Base-by-base conservation (phyloP, 495 filamentous ascomycete genomes). In the Neurospora discreta region DNA sequence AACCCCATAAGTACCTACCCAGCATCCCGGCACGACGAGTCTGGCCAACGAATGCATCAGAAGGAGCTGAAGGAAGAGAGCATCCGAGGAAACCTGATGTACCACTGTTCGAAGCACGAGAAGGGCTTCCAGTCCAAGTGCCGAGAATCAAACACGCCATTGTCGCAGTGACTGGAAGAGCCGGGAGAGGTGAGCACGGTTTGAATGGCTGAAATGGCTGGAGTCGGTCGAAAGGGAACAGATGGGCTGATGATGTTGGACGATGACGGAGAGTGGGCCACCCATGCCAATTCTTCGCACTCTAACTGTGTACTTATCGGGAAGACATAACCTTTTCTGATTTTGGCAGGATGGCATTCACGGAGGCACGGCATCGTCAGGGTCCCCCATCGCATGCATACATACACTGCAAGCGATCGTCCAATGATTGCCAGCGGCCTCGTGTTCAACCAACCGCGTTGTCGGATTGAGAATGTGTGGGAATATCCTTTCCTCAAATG, bases 231-330 rank as follows among this genome's bases (percentile, higher is more conserved):
- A 65, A 33, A 26, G 52, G 52, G 52, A 73, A 70, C 65, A 69
- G 38, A 72, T 75, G 74, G 74, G 73, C 74, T 75, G 74, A 75
- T 75, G 74, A 75, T 75, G 68, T 71, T 42, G 52, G 46, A 68
- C 46, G 65, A 58, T 69, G 70, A 73, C 69, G 72, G 68, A 40
- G 52, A 26, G 52, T 33, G 26, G 52, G 52, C 18, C 52, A 33
- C 23, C 52, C 26, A 65, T 65, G 26, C 52, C 15, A 9, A 9
- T 65, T 33, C 26, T 65, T 65, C 26, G 52, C 52, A 4, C 33
- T 8, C 1, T 39, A 39, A 39, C 39, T 26, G 26, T 36, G 33
- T 36, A 36, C 30, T 33, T 3, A 30, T 16, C 11, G 23, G 52
- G 52, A 36, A 30, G 52, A 60, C 52, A 30, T 30, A 13, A 60